Evolutionary conservation across 2,329 filamentous ascomycete species (phyloP), one percentile per base, ranked within the genome.

Genomic region (Alternaria sp.): DNA sequence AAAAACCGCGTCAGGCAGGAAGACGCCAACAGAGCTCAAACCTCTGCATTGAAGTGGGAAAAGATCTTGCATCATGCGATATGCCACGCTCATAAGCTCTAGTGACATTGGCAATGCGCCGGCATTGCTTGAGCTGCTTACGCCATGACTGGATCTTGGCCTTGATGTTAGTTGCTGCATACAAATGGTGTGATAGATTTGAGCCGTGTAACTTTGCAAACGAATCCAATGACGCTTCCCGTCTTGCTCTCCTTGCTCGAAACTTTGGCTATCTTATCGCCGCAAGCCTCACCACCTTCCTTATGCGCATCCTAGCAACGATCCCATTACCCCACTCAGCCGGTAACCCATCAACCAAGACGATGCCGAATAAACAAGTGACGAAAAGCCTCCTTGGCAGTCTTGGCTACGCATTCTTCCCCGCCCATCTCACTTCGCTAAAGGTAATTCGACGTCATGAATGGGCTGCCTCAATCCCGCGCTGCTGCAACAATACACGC

Each of bases 321-420:
- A 27, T 43, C 8, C 46, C 14, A 32, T 34, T 40, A 52, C 30
- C 25, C 43, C 43, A 45, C 34, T 25, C 28, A 38, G 30, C 38
- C 25, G 6, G 22, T 30, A 45, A 32, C 22, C 18, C 18, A 46
- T n/a, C 25, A 52, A 32, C 25, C 50, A 49, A 50, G 44, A 53
- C 20, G 11, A 43, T 62, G 41, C 20, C 40, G 38, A 30, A 32
- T n/a, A 57, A 49, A 52, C 46, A 54, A 57, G 60, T 44, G 52
- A 52, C 36, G 49, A 55, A 45, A 62, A 58, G 57, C 55, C 20
- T 51, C 30, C 65, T 68, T 66, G 63, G 69, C 64, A 57, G 36
- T 56, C 69, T 73, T 72, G 69, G 69, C 67, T 10, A 10, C 64
- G 60, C 55, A 64, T 55, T 20, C 20, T 65, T 62, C 67, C 64